These are phyloP conservation scores for Phaeosphaeriaceae sp. DNA, from an alignment of 2,329 filamentous ascomycete genomes.

Conservation along the genomic window DNA sequence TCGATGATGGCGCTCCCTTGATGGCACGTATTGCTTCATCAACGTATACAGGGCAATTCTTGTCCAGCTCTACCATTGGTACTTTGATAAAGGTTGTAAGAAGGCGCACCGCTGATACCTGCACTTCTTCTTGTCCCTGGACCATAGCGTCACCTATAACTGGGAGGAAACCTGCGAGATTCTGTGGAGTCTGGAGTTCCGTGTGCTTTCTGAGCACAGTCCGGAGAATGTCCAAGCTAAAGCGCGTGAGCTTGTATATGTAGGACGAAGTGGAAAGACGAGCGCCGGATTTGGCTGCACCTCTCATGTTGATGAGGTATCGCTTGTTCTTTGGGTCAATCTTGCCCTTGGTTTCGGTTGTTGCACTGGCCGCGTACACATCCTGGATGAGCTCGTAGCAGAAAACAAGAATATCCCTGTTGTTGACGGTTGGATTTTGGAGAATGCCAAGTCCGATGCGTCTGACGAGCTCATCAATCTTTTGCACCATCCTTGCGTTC, in stretches of 20 bases:
- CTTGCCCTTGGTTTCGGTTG: conserved; percentile 42
- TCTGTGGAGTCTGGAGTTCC: conserved; percentile 76
- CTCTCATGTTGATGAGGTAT: conserved; percentile 80
- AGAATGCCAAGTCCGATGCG: conserved; percentile 84
- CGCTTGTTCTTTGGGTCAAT: conserved; percentile 62
- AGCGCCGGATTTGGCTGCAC: conserved; percentile 75
- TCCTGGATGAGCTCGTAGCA: conserved; percentile 94
- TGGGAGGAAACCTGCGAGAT: conserved; percentile 84
- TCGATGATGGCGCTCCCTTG: conserved; percentile 77
- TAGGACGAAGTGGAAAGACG: conserved; percentile 78
- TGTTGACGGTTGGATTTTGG: conserved; percentile 79
- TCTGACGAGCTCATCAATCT: conserved; percentile 87
- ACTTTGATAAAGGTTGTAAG: conserved; percentile 85
- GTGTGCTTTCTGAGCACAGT: conserved; percentile 87
- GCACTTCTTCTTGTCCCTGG: conserved; percentile 88
- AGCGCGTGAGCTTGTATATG: conserved; percentile 85
- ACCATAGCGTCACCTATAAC: conserved; percentile 88
- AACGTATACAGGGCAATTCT: conserved; percentile 77
- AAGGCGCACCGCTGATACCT: conserved; percentile 85
- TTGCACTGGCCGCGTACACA: conserved; percentile 72
- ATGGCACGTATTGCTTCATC: conserved; percentile 85
- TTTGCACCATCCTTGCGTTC: conserved; percentile 80
- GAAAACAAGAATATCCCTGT: conserved; percentile 85
- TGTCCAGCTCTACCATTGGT: conserved; percentile 73
- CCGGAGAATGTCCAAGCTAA: conserved; percentile 85